phyloP scores from a whole-genome alignment of 352 stramenopile genomes.

The Aphanomyces stellatus region DNA sequence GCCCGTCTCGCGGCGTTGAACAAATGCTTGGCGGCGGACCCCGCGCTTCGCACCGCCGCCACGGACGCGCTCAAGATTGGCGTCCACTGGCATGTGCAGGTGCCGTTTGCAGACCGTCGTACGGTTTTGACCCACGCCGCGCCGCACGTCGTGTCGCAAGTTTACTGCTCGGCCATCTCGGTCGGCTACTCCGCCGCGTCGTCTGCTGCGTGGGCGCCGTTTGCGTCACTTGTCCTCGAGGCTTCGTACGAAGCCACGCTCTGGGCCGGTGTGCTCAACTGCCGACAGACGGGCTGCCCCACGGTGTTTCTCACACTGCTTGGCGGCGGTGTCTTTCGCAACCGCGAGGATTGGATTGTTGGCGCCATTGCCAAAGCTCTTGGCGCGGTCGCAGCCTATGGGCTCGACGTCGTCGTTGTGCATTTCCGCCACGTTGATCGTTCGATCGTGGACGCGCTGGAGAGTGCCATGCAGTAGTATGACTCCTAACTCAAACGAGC shows the following conservation, averaged over 20 bases:
- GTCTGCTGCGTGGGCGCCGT: constrained; percentile 4
- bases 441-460: neutral
- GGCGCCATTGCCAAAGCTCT: constrained; percentile 20
- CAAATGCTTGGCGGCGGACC: neutral
- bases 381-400: neutral
- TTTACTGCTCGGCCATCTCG: constrained; percentile 25
- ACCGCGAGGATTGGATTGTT: constrained; percentile 19
- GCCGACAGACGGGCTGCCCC: neutral
- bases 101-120: neutral
- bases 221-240: constrained; percentile 22
- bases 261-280: constrained; percentile 18
- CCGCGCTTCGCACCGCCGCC: neutral
- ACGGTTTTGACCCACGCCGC: neutral
- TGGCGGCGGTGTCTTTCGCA: constrained; percentile 25
- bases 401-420: constrained; percentile 7
- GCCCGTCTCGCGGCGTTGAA: neutral
- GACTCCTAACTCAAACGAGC: too few species aligned
- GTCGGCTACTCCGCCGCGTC: constrained; percentile 20
- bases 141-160: constrained; percentile 21
- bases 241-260: constrained; percentile 23
- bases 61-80: constrained; percentile 20
- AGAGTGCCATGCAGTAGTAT: too few species aligned
- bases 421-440: neutral
- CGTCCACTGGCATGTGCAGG: constrained; percentile 25
- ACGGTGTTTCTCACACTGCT: constrained; percentile 22